phyloP scores from a whole-genome alignment of 2,329 filamentous ascomycete species.

The Mollisiaceae sp. region DNA sequence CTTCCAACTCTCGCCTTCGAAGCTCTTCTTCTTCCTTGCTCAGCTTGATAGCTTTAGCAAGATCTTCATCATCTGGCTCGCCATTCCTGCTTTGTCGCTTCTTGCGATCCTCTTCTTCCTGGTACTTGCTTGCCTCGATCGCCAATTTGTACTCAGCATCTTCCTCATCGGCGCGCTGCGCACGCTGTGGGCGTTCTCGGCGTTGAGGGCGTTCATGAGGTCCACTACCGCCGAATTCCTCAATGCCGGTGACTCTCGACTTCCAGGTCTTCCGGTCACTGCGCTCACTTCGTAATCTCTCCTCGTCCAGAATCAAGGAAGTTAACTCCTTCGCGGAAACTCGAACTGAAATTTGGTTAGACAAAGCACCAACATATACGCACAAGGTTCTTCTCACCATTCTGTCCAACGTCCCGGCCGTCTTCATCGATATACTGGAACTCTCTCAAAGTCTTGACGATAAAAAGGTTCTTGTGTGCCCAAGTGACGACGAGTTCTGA shows the following conservation, averaged over 20 bases:
- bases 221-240: constrained; percentile 67
- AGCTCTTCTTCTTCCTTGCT: constrained; percentile 95
- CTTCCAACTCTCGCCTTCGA: constrained; percentile 83
- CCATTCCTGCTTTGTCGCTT: constrained; percentile 70
- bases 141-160: constrained; percentile 90
- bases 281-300: constrained; percentile 86
- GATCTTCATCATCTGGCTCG: constrained; percentile 75
- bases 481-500: constrained; percentile 96
- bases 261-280: constrained; percentile 96
- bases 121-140: constrained; percentile 91
- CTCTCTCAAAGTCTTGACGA: constrained; percentile 97
- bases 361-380: constrained; percentile 9
- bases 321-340: constrained; percentile 96
- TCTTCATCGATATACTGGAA: constrained; percentile 98
- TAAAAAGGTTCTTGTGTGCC: constrained; percentile 97
- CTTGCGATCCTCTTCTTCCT: constrained; percentile 86
- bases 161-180: constrained; percentile 71
- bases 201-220: constrained; percentile 48
- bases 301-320: constrained; percentile 89
- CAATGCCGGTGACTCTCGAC: constrained; percentile 90
- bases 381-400: constrained; percentile 65
- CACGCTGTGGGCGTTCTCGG: constrained; percentile 52
- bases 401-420: constrained; percentile 91
- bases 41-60: constrained; percentile 92
- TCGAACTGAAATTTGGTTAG: constrained; percentile 68